Evolutionary conservation across 306 rosid species (phyloP), one percentile per base, ranked within the genome.

Genomic region (Ammopiptanthus mongolicus): DNA sequence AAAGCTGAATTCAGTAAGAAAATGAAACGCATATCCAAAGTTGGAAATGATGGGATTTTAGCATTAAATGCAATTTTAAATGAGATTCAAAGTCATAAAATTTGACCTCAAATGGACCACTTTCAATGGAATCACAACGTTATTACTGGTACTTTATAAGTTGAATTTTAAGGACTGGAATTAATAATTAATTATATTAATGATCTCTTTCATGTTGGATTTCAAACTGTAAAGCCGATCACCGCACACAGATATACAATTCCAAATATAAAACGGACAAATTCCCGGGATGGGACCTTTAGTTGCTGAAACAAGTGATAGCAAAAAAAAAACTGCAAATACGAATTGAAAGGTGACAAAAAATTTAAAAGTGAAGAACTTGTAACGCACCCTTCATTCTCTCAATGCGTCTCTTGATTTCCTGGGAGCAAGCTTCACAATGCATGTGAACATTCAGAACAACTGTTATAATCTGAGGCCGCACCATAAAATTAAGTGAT

Each of bases 401-500:
- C 76, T 66, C 84, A 12, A 94, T 91, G 80, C 95, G 89, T 84
- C 86, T 90, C 86, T 87, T 90, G 77, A 94, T 91, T 85, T 85
- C 95, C 60, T 87, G 91, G 0, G 97, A 87, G 75, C 96, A 95
- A 39, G 96, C 96, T 21, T 95, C 96, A 13, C 97, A 91, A 79
- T 95, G 97, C 97, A 94, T 94, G 90, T 88, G 90, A 39, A 86
- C 98, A 79, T 78, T 86, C 37, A 95, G 86, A 34, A 86, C 80
- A 11, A 86, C 96, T 0, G 74, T 79, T n/a, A 80, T 44, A 12
- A 82, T 34, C 84, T 78, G 86, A 59, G 83, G 84, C 94, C 79
- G 90, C 71, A 47, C 0, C 12, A 77, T 1, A 9, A 5, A 25
- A 15, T 25, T 3, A 18, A 28, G 12, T n/a, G n/a, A n/a, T 0